phyloP scores from a whole-genome alignment of 1,139 yeast species.

The Diutina neorugosa region DNA sequence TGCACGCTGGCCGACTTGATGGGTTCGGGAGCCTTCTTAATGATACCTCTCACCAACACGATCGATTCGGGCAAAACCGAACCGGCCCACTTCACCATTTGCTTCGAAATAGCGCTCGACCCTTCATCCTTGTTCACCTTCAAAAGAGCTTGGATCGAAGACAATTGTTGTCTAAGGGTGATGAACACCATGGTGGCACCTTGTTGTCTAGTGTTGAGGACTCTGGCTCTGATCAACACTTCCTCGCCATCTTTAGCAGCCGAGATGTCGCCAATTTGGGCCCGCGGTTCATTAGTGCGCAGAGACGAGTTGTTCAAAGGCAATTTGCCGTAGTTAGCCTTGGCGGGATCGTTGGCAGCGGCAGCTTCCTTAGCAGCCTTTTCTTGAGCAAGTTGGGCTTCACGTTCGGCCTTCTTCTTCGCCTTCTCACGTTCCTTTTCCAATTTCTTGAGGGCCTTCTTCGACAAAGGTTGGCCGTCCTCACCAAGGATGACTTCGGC shows the following conservation, averaged over 20 bases:
- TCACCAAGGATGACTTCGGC: constrained; percentile 41
- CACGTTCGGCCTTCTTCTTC: constrained; percentile 85
- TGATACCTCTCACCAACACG: constrained; percentile 80
- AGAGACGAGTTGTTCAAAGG: constrained; percentile 75
- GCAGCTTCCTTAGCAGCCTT: constrained; percentile 73
- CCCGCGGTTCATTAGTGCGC: constrained; percentile 51
- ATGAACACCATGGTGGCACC: constrained; percentile 91
- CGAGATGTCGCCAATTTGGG: constrained; percentile 42
- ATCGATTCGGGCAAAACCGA: constrained; percentile 78
- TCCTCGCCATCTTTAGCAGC: constrained; percentile 64
- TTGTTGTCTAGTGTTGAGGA: constrained; percentile 87
- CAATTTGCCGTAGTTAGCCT: constrained; percentile 77
- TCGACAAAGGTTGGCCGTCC: constrained; percentile 92
- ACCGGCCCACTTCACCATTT: constrained; percentile 95
- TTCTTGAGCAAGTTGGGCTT: constrained; percentile 78
- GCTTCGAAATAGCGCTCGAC: constrained; percentile 54
- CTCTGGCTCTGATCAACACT: constrained; percentile 84
- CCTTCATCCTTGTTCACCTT: constrained; percentile 35
- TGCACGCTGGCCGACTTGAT: constrained; percentile 87
- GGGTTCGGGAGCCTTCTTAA: constrained; percentile 73
- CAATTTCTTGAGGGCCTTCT: constrained; percentile 88
- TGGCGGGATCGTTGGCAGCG: constrained; percentile 71
- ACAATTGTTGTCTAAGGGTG: constrained; percentile 93
- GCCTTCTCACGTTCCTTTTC: constrained; percentile 92
- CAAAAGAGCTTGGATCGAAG: constrained; percentile 55